Evolutionary conservation across 2,329 filamentous ascomycete species (phyloP).

Genomic region (Clonostachys solani): DNA sequence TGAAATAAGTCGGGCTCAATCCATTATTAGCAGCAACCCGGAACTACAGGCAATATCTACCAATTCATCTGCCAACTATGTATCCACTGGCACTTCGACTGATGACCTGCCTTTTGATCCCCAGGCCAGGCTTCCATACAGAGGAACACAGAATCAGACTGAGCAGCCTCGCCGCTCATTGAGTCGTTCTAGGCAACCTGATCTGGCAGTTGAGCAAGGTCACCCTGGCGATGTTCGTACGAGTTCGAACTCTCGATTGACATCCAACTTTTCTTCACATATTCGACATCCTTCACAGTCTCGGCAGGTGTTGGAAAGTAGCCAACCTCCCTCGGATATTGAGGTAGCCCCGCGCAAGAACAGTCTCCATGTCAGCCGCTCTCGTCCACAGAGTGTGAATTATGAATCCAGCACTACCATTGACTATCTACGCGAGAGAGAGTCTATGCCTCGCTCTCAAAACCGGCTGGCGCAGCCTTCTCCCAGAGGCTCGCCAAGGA

Average conservation of each 20-base stretch:
- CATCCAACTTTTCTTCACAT: slow-evolving; percentile 15
- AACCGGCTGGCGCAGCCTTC: slow-evolving; percentile 11
- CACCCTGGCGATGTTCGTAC: slow-evolving; percentile 11
- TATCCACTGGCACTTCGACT: slow-evolving; percentile 77
- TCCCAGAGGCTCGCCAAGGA: slow-evolving; percentile 13
- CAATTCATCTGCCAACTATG: slow-evolving; percentile 30
- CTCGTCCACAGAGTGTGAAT: slow-evolving; percentile 77
- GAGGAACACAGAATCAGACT: slow-evolving; percentile 9
- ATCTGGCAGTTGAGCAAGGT: slow-evolving; percentile 8
- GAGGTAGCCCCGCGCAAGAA: slow-evolving; percentile 24
- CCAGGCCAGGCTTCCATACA: slow-evolving; percentile 4
- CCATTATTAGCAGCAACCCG: slow-evolving; percentile 59
- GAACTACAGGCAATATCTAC: slow-evolving; percentile 55
- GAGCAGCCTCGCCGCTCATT: slow-evolving; percentile 16
- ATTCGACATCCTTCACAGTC: slow-evolving; percentile 31
- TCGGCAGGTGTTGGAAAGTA: slow-evolving; percentile 67
- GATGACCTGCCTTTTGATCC: slow-evolving; percentile 48
- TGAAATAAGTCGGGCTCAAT: slow-evolving; percentile 56
- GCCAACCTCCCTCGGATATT: slow-evolving; percentile 61
- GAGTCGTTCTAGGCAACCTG: slow-evolving; percentile 17
- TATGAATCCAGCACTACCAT: slow-evolving; percentile 68
- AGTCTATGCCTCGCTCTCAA: slow-evolving; percentile 41
- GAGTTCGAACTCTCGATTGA: slow-evolving; percentile 9
- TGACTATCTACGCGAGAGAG: slow-evolving; percentile 77
- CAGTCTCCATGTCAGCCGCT: slow-evolving; percentile 29